Evolutionary conservation across 441 rosid species (phyloP).

Genomic region (Populus hybrid): DNA sequence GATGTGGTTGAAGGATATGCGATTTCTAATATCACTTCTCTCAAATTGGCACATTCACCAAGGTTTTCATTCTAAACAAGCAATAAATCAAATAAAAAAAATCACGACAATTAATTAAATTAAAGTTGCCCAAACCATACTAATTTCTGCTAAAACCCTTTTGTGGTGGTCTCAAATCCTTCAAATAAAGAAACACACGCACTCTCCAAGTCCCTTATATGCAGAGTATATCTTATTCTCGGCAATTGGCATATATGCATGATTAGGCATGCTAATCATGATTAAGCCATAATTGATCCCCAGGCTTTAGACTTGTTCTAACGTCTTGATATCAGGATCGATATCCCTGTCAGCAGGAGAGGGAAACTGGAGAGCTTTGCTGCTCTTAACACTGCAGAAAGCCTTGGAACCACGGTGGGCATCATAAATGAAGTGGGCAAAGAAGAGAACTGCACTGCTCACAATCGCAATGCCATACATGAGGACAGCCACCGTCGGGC

Average conservation of each 20-base stretch:
- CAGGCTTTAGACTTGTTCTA: background rate
- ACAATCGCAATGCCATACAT: slow-evolving; percentile 4
- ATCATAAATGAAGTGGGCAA: background rate
- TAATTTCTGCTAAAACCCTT: background rate
- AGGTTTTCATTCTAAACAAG: background rate
- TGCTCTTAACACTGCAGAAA: background rate
- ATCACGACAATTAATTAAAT: no score
- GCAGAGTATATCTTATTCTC: background rate
- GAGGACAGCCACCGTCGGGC: background rate
- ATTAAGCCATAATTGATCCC: background rate
- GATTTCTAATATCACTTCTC: no score
- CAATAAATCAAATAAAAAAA: background rate
- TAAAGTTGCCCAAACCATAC: background rate
- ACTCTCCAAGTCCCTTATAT: background rate
- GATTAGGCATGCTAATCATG: background rate
- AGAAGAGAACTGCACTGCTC: slow-evolving; percentile 3
- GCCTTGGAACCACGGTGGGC: background rate
- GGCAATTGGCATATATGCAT: background rate
- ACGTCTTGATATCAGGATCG: background rate
- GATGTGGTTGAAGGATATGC: no score
- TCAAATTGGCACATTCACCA: background rate
- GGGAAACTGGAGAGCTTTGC: background rate
- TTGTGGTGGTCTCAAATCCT: no score
- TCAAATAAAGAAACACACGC: background rate
- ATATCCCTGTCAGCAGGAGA: background rate